These are phyloP conservation scores for Ajuga chamaepitys DNA, from an alignment of 257 asterid genomes.

Conservation along the genomic window DNA sequence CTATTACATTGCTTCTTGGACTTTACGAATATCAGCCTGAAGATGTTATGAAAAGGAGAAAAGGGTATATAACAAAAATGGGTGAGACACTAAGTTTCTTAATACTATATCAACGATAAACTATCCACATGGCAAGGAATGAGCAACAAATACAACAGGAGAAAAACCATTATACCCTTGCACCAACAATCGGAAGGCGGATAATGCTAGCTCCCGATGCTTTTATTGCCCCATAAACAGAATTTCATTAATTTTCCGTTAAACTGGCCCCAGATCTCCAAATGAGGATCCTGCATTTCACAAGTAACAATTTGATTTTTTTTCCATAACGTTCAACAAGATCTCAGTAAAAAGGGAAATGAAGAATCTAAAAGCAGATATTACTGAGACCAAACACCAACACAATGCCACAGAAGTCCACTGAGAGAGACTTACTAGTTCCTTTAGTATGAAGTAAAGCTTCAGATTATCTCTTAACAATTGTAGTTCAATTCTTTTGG, in stretches of 20 bases:
- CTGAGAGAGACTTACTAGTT: conserved; percentile 44
- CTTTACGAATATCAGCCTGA: conserved; percentile 62
- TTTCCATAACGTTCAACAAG: neutral
- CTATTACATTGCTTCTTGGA: conserved; percentile 60
- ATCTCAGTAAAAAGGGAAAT: neutral
- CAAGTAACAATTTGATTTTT: neutral
- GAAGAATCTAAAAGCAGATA: conserved; percentile 7
- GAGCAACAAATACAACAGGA: neutral
- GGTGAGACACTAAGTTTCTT: too few species aligned
- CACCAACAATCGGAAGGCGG: conserved; percentile 68
- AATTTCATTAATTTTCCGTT: conserved; percentile 47
- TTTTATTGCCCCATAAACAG: conserved; percentile 50
- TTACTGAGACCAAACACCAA: neutral
- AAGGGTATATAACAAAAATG: too few species aligned
- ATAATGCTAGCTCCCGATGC: conserved; percentile 63
- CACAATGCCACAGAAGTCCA: neutral
- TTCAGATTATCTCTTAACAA: conserved; percentile 46
- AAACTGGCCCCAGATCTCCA: conserved; percentile 53
- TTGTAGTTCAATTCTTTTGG: conserved; percentile 58
- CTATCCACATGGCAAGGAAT: neutral
- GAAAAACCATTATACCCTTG: conserved; percentile 44
- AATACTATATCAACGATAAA: conserved; percentile 1
- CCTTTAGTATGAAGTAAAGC: conserved; percentile 51
- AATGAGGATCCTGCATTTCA: conserved; percentile 45
- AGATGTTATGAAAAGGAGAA: too few species aligned